Evolutionary conservation across 2,329 filamentous ascomycete species (phyloP).

Genomic region (Dissoconium aciculare): DNA sequence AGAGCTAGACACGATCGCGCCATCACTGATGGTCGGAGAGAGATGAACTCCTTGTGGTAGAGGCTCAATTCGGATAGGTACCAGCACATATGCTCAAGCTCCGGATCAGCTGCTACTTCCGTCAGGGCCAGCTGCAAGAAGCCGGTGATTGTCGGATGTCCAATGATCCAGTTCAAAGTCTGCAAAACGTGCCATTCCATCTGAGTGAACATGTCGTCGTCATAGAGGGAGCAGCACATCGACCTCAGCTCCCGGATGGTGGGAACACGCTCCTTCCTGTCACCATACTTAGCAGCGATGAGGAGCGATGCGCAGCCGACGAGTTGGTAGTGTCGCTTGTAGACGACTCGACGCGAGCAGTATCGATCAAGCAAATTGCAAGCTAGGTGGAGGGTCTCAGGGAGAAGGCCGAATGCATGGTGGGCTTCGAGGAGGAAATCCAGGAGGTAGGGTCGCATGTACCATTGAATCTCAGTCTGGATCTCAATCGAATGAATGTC

Average conservation of each 20-base stretch:
- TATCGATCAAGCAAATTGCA: slow-evolving; percentile 95
- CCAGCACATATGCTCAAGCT: slow-evolving; percentile 85
- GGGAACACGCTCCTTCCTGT: slow-evolving; percentile 97
- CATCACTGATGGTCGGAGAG: slow-evolving; percentile 78
- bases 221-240: slow-evolving; percentile 97
- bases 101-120: slow-evolving; percentile 58
- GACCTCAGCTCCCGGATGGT: slow-evolving; percentile 94
- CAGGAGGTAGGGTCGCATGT: slow-evolving; percentile 94
- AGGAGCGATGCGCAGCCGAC: slow-evolving; percentile 91
- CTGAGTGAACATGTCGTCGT: slow-evolving; percentile 98
- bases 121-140: slow-evolving; percentile 79
- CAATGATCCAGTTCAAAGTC: slow-evolving; percentile 90
- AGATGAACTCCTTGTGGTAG: slow-evolving; percentile 95
- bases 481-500: slow-evolving; percentile 98
- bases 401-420: slow-evolving; percentile 80
- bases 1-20: slow-evolving; percentile 76
- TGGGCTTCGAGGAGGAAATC: slow-evolving; percentile 98
- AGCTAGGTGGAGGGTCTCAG: slow-evolving; percentile 88
- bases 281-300: slow-evolving; percentile 95
- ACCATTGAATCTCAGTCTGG: slow-evolving; percentile 98
- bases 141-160: slow-evolving; percentile 87
- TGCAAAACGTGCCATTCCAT: slow-evolving; percentile 99
- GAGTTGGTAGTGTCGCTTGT: slow-evolving; percentile 97
- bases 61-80: slow-evolving; percentile 92
- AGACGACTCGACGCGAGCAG: slow-evolving; percentile 93